Conservation (phyloP, 1,284 basidiomycete species). For the Papiliotrema flavescens region DNA sequence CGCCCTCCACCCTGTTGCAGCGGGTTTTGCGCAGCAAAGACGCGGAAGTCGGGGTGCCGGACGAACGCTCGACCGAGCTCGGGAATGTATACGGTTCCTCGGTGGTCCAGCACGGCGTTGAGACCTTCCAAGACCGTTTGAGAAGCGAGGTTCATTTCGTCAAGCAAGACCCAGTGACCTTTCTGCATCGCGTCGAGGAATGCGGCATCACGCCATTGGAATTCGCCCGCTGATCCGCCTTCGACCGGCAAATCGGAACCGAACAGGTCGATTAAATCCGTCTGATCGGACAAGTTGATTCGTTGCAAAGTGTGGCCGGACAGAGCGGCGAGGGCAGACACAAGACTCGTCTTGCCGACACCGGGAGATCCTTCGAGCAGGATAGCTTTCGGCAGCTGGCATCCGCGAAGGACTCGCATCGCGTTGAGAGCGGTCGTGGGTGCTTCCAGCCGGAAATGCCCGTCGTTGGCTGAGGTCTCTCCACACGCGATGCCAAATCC, state of each 20-base stretch:
- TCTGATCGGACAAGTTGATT: slow-evolving; percentile 99
- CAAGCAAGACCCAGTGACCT: slow-evolving; percentile 94
- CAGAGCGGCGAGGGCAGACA: slow-evolving; percentile 79
- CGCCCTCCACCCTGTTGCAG: slow-evolving; percentile 93
- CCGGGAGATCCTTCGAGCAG: slow-evolving; percentile 96
- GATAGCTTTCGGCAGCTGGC: slow-evolving; percentile 86
- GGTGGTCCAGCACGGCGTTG: slow-evolving; percentile 94
- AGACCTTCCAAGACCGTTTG: slow-evolving; percentile 95
- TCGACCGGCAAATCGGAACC: slow-evolving; percentile 96
- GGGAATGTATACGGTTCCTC: slow-evolving; percentile 91
- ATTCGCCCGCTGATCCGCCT: slow-evolving; percentile 85
- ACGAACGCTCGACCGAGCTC: slow-evolving; percentile 87
- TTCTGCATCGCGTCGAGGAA: slow-evolving; percentile 89
- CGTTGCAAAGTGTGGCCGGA: slow-evolving; percentile 78
- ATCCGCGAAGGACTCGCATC: slow-evolving; percentile 83
- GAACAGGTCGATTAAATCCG: slow-evolving; percentile 93
- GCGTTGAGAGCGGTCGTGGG: slow-evolving; percentile 88
- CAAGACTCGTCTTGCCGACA: slow-evolving; percentile 96
- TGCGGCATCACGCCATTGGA: slow-evolving; percentile 96
- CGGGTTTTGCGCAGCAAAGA: slow-evolving; percentile 98
- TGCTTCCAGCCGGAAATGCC: slow-evolving; percentile 74
- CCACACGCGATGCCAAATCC: slow-evolving; percentile 71
- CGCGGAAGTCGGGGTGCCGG: slow-evolving; percentile 85
- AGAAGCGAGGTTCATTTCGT: slow-evolving; percentile 98
- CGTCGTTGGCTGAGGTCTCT: slow-evolving; percentile 37